phyloP scores from a whole-genome alignment of 23 red algal genomes.

The Cyanidiococcus yangmingshanensis region DNA sequence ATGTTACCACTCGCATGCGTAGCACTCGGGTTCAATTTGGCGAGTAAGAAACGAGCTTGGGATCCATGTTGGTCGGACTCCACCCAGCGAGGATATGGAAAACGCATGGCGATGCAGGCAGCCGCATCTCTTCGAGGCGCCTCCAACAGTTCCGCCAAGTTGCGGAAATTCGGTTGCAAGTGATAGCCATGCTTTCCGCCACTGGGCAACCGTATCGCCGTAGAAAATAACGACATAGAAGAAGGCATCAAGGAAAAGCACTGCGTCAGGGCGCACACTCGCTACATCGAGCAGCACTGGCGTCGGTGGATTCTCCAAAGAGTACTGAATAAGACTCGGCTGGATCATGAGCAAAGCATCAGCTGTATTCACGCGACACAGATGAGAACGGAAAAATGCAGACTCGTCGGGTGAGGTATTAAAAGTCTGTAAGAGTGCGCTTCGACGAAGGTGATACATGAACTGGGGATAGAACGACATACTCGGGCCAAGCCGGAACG shows the following conservation, averaged over 20 bases:
- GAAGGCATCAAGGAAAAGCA: slow-evolving; percentile 90
- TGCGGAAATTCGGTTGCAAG: slow-evolving; percentile 53
- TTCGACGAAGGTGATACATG: slow-evolving; percentile 91
- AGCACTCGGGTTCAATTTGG: slow-evolving; percentile 91
- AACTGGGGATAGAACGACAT: slow-evolving; percentile 97
- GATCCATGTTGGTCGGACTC: slow-evolving; percentile 85
- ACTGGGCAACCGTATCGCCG: slow-evolving; percentile 65
- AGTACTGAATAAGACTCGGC: slow-evolving; percentile 82
- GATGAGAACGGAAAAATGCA: slow-evolving; percentile 77
- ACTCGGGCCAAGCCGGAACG: slow-evolving; percentile 56
- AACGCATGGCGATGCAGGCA: slow-evolving; percentile 64
- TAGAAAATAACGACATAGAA: slow-evolving; percentile 95
- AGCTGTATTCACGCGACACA: slow-evolving; percentile 73
- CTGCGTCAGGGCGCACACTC: slow-evolving; percentile 53
- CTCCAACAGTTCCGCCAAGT: slow-evolving; percentile 73
- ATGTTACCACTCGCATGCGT: slow-evolving; percentile 61
- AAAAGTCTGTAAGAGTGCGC: slow-evolving; percentile 85
- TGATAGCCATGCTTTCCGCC: slow-evolving; percentile 93
- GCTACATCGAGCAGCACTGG: slow-evolving; percentile 90
- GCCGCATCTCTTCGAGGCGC: slow-evolving; percentile 78
- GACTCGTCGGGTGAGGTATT: slow-evolving; percentile 94
- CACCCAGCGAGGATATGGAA: slow-evolving; percentile 92
- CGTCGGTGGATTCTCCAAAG: slow-evolving; percentile 53
- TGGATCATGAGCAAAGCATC: slow-evolving; percentile 97
- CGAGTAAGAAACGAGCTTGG: slow-evolving; percentile 86